Evolutionary conservation across 1,284 basidiomycete species (phyloP).

Genomic region (Ustilago loliicola): DNA sequence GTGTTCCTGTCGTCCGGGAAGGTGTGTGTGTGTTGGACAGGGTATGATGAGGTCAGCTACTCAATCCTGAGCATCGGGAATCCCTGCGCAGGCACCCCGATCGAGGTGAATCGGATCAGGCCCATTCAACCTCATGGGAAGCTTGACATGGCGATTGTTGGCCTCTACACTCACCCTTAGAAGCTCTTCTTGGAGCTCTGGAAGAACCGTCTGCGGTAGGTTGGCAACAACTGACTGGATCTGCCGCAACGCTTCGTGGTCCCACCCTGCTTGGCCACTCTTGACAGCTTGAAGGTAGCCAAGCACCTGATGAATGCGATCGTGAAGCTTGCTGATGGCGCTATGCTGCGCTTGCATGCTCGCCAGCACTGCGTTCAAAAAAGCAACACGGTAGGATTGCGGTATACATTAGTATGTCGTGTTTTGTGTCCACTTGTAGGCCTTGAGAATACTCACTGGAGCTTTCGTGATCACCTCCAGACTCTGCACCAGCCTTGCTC

Average conservation of each 20-base stretch:
- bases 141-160: background rate
- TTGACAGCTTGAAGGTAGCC: conserved; percentile 75
- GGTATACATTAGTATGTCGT: background rate
- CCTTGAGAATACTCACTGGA: conserved; percentile 64
- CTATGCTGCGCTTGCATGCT: conserved; percentile 91
- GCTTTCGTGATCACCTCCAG: conserved; percentile 77
- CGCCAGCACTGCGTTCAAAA: conserved; percentile 79
- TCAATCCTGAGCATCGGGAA: conserved; percentile 2
- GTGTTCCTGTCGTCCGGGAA: conserved; percentile 80
- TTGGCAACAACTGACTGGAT: conserved; percentile 87
- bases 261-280: conserved; percentile 36
- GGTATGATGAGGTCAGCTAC: conserved; percentile 9
- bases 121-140: background rate
- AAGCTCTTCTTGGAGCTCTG: conserved; percentile 56
- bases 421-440: background rate
- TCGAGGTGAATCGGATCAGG: background rate
- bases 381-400: background rate
- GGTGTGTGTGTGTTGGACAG: background rate
- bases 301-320: conserved; percentile 85
- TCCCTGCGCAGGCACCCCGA: background rate
- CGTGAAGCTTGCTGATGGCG: conserved; percentile 94
- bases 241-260: conserved; percentile 82
- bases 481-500: conserved; percentile 81
- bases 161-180: conserved; percentile 34
- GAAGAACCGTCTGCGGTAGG: conserved; percentile 47